Base-by-base conservation (phyloP, 805 yeast species). In the Gaillardinia entomophila region DNA sequence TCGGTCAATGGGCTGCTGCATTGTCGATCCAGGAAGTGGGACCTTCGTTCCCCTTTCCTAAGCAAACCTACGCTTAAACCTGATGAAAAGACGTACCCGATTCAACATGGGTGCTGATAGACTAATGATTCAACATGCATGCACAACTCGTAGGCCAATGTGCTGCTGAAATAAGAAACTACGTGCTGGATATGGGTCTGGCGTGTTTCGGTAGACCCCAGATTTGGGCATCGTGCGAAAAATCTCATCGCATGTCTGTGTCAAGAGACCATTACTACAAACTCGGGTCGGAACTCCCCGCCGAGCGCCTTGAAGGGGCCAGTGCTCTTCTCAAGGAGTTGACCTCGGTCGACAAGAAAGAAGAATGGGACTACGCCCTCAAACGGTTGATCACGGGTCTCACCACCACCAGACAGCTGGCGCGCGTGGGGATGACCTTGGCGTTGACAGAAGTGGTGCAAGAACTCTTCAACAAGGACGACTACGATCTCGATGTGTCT, bases 1-100 rank as follows among this genome's bases (percentile, higher is more conserved):
- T 80, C 60, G 97, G 97, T 45, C 97, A 90, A 68, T 89, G 97
- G 97, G 79, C 94, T 46, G 99, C 98, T 39, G 72, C 86, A 45
- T 62, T 84, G 46, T 83, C 95, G 31, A 82, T 92, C 58, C 97
- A 88, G 73, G 85, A 85, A 63, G 75, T 83, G 45, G 98, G 99
- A 37, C 96, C 98, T 29, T 74, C 95, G 32, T 92, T 78, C 77
- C 97, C 97, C 48, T 68, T 71, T 67, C 83, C 85, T 46, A 81
- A 81, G 66, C 65, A 75, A 48, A 47, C 73, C 31, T 78, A 74
- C 60, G 41, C 50, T 26, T 42, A 19, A 19, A 6, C 10, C 10
- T 19, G 10, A 6, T 19, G 10, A 19, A n/a, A n/a, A n/a, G n/a
- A n/a, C n/a, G n/a, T n/a, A n/a, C n/a, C 10, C 22, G 10, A 6